Percentiles rank a stretch among this genome's conserved stretches.
Evolutionary conservation across 2,329 filamentous ascomycete genomes (phyloP).

Genomic region (Microdochium trichocladiopsis): DNA sequence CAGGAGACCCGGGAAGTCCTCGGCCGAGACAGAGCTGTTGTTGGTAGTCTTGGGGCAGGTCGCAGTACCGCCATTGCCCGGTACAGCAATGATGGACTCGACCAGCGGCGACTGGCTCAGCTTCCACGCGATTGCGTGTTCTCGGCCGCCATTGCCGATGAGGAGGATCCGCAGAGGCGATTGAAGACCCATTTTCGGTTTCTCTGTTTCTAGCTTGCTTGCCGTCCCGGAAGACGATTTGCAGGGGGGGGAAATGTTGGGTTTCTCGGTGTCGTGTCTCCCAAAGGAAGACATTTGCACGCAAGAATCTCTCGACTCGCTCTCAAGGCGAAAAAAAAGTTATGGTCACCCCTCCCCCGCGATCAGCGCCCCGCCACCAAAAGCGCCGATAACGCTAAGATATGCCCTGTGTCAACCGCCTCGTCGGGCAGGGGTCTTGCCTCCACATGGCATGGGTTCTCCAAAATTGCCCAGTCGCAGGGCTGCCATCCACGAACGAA

Average conservation of each 20-base stretch:
- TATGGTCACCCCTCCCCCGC: background rate
- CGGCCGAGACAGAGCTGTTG: constrained; percentile 57
- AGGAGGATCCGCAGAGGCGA: constrained; percentile 64
- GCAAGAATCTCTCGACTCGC: background rate
- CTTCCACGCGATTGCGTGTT: constrained; percentile 94
- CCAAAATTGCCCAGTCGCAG: background rate
- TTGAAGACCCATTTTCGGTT: constrained; percentile 13
- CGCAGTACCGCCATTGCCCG: constrained; percentile 84
- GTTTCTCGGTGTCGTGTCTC: background rate
- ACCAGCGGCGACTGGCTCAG: constrained; percentile 75
- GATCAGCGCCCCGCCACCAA: background rate
- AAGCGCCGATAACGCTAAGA: background rate
- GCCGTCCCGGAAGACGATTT: background rate
- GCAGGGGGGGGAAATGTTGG: background rate
- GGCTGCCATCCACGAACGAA: too few species aligned
- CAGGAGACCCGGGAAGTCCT: constrained; percentile 74
- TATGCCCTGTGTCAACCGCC: background rate
- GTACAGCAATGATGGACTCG: constrained; percentile 63
- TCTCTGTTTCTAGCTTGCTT: background rate
- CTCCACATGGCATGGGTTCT: background rate
- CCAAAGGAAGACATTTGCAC: background rate
- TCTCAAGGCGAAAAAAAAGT: background rate
- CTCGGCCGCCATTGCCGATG: constrained; percentile 87
- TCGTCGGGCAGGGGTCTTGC: background rate
- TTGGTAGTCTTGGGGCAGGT: constrained; percentile 67